Base-by-base conservation (phyloP, 1,139 yeast species). In the Debaryomyces subglobosus region DNA sequence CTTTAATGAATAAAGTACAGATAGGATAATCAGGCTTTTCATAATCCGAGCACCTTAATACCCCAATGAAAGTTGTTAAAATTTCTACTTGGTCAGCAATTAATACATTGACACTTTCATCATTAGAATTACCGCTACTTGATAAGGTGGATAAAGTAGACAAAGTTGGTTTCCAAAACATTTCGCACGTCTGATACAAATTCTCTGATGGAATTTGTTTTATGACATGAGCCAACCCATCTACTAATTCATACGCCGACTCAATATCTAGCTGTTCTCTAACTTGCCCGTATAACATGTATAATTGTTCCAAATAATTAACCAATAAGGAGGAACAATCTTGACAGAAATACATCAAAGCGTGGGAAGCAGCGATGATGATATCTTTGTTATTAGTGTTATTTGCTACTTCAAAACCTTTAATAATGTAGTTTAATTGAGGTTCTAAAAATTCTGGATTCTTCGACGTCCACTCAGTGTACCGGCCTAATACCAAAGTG, bases 261-360 rank as follows among this genome's bases (percentile, higher is more conserved):
- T 83, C 84, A 30, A 81, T 65, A 59, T 90, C 96, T 41, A 91
- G 71, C 41, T 68, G 67, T 30, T 65, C 67, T 47, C 74, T 72
- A 35, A 92, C 81, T 57, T 82, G 85, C 48, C 82, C 82, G 66
- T 89, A 94, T 54, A 94, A 84, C 53, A 83, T 76, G 58, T 85
- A 84, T 48, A 95, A 73, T 63, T 90, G 96, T 48, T 85, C 92
- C 58, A 91, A 72, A 63, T 82, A 89, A 47, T 81, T 79, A 29
- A 85, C 82, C 56, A 95, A 72, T 16, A 85, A 72, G 13, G 69
- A 61, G 0, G 96, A 80, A 62, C 99, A 95, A 67, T 95, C 99
- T 61, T 89, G 89, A 70, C 98, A 92, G 62, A 95, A 89, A 62
- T 85, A 92, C 92, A 90, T 90, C 59, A 95, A 77, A 0, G 99